phyloP scores from a whole-genome alignment of 2,329 filamentous ascomycete genomes.

The Ascochyta pisi region DNA sequence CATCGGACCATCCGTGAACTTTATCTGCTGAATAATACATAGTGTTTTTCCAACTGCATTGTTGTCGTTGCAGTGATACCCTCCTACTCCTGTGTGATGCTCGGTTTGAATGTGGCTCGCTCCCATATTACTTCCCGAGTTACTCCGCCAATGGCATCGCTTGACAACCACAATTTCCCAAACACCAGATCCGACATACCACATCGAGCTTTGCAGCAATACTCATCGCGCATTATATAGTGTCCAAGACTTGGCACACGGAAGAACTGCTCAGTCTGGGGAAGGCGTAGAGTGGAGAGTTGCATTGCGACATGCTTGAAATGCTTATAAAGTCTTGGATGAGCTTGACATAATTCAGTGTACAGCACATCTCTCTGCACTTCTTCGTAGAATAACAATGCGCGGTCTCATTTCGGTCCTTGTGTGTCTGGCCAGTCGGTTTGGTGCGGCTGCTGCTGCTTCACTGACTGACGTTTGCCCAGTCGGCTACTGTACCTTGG shows the following conservation, averaged over 20 bases:
- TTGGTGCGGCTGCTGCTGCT: neutral
- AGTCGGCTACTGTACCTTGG: slow-evolving; percentile 2
- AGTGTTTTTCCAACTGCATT: no score
- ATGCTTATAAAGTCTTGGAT: slow-evolving; percentile 2
- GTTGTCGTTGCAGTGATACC: no score
- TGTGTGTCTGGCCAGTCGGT: neutral
- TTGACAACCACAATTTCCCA: neutral
- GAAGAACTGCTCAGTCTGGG: neutral
- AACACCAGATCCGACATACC: neutral
- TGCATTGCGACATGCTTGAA: neutral
- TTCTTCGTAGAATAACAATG: neutral
- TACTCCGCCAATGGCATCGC: slow-evolving; percentile 7
- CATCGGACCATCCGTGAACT: no score
- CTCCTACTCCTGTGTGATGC: neutral
- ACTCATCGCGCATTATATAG: neutral
- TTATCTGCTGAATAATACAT: no score
- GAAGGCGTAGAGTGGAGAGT: neutral
- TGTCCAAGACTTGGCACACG: neutral
- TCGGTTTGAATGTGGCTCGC: neutral
- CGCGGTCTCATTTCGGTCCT: neutral
- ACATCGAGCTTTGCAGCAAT: neutral
- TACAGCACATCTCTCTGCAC: neutral
- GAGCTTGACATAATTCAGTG: neutral
- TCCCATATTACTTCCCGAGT: slow-evolving; percentile 7
- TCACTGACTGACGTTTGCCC: slow-evolving; percentile 5